Conservation (phyloP, 2,329 filamentous ascomycete species). For the Penicillium sp. region DNA sequence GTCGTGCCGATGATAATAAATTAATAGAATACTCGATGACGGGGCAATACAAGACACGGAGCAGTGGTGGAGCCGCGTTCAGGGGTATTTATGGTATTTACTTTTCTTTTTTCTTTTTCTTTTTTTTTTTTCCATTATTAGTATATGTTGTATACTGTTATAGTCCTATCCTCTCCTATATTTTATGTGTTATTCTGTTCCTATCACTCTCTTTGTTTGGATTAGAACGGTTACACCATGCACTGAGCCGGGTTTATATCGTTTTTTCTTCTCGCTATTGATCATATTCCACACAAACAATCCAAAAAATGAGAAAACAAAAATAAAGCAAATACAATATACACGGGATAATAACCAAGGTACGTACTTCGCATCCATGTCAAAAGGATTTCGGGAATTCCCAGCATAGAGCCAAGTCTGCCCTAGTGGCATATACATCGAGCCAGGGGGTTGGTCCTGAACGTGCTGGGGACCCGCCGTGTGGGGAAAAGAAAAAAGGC, state of each 20-base stretch:
- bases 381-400: background rate
- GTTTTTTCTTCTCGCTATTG: too few species aligned
- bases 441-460: slow-evolving; percentile 15
- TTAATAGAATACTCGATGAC: slow-evolving; percentile 11
- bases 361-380: background rate
- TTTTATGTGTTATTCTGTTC: background rate
- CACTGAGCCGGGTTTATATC: background rate
- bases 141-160: slow-evolving; percentile 1
- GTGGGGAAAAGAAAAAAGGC: background rate
- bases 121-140: background rate
- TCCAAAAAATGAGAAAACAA: background rate
- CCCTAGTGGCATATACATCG: background rate
- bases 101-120: background rate
- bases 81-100: slow-evolving; percentile 11
- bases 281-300: background rate
- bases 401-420: slow-evolving; percentile 10
- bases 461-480: slow-evolving; percentile 14
- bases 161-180: background rate
- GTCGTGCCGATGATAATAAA: slow-evolving; percentile 8
- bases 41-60: slow-evolving; percentile 3
- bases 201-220: background rate
- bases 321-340: background rate
- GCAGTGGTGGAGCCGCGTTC: slow-evolving; percentile 6
- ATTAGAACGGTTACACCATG: background rate
- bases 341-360: background rate